Evolutionary conservation across 768 basidiomycete genomes (phyloP), one percentile per base, ranked within the genome.

Genomic region (Gyrodon lividus): DNA sequence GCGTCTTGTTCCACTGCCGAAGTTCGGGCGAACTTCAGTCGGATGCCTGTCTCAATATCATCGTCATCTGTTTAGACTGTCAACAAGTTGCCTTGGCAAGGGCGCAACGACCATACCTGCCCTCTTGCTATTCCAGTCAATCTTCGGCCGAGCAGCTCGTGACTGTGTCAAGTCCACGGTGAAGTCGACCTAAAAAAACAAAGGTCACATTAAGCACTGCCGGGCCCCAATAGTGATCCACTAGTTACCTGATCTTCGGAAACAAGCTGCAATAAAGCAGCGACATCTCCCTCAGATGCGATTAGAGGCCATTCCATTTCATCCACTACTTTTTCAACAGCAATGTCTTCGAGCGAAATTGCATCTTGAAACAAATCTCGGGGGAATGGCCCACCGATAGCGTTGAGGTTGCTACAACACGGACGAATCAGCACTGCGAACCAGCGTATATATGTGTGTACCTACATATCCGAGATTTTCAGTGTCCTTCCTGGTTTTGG

Each of bases 91-190:
- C 40, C 38, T n/a, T 9, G 46, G 43, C 43, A 6, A 17, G 19
- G 39, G 13, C 46, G 33, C 48, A 33, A 33, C 26, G 9, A 19
- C 26, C 75, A 49, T 55, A 88, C 91, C 89, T 57, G 87, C 86
- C 76, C 91, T 90, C 72, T 92, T 92, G 68, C 90, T 96, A 58
- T 91, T 91, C 81, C 87, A 92, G 61, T 92, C 89, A 31, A 88
- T 71, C 10, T 66, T 71, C 22, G 73, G 65, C 6, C 85, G 79
- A 34, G 82, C 78, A 5, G 74, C 70, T 55, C 78, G 81, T 12
- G 85, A 73, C 45, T 80, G 76, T 10, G 79, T 72, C 1, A 83
- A 80, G 59, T 95, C 89, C 28, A 94, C 69, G 30, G 74, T 75
- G 58, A 94, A 85, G 42, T 87, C 81, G 20, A 90, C 77, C 91